These are phyloP conservation scores for Claviceps sp. DNA, from an alignment of 2,329 filamentous ascomycete genomes.

Conservation along the genomic window DNA sequence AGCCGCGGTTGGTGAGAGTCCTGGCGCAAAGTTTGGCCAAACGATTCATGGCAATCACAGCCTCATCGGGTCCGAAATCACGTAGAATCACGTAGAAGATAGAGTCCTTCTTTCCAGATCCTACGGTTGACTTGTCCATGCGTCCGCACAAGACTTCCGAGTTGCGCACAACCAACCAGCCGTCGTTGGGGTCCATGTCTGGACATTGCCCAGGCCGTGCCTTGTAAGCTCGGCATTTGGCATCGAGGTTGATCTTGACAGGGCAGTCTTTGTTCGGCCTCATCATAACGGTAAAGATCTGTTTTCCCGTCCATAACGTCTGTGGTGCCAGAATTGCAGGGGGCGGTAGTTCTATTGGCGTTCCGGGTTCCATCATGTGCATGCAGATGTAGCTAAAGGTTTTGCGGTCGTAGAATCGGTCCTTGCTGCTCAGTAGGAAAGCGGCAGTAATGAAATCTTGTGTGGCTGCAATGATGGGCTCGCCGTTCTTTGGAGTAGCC, in stretches of 20 bases:
- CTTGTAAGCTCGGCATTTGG: constrained; percentile 44
- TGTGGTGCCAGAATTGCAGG: constrained; percentile 78
- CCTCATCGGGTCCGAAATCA: constrained; percentile 83
- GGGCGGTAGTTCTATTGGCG: constrained; percentile 70
- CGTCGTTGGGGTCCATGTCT: constrained; percentile 75
- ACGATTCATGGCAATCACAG: constrained; percentile 85
- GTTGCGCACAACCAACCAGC: constrained; percentile 85
- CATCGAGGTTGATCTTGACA: constrained; percentile 83
- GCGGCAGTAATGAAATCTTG: constrained; percentile 98
- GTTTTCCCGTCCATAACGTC: constrained; percentile 90
- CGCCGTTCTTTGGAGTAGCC: constrained; percentile 91
- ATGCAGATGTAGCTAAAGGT: constrained; percentile 82
- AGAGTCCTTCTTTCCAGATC: constrained; percentile 92
- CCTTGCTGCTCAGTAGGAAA: constrained; percentile 82
- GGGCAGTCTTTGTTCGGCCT: constrained; percentile 72
- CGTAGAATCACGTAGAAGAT: constrained; percentile 94
- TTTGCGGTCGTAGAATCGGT: constrained; percentile 80
- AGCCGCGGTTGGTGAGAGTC: constrained; percentile 78
- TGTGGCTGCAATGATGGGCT: constrained; percentile 96
- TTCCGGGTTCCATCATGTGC: constrained; percentile 79
- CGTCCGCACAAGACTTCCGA: constrained; percentile 94
- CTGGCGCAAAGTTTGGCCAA: constrained; percentile 82
- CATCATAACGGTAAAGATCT: constrained; percentile 86
- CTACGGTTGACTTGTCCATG: constrained; percentile 98
- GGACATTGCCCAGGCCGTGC: constrained; percentile 37